A percentile compares a stretch with the other conserved stretches of the same genome.
phyloP scores from a whole-genome alignment of 73 alveolate genomes.

The Diophrys appendiculata region DNA sequence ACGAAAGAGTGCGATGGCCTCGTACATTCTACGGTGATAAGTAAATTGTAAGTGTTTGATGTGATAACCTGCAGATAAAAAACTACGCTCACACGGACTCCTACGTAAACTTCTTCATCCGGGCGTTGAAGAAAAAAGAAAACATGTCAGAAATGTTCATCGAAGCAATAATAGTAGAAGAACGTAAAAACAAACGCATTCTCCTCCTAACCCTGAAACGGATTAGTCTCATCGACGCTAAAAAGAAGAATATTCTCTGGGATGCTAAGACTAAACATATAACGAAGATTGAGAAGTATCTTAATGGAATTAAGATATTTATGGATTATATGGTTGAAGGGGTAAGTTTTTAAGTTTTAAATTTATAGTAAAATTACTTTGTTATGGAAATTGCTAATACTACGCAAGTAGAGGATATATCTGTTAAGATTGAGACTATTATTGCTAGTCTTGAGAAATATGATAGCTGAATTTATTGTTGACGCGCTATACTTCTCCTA shows the following conservation, averaged over 20 bases:
- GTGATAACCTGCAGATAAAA: slow-evolving; percentile 27
- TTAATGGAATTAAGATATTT: neutral
- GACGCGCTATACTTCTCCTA: no score
- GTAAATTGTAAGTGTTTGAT: slow-evolving; percentile 20
- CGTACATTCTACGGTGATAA: slow-evolving; percentile 92
- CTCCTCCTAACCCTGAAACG: slow-evolving; percentile 34
- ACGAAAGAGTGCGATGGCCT: slow-evolving; percentile 90
- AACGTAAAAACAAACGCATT: slow-evolving; percentile 13
- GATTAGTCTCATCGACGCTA: slow-evolving; percentile 9
- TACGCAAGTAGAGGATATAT: no score
- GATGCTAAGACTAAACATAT: slow-evolving; percentile 12
- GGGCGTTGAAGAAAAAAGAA: slow-evolving; percentile 10
- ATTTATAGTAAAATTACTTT: no score
- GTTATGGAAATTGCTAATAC: no score
- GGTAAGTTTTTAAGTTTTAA: no score
- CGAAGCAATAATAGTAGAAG: slow-evolving; percentile 38
- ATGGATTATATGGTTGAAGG: no score
- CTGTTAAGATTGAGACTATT: no score
- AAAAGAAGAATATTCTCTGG: slow-evolving; percentile 13
- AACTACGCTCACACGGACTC: slow-evolving; percentile 31
- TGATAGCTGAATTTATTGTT: no score
- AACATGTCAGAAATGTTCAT: slow-evolving; percentile 23
- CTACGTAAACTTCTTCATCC: slow-evolving; percentile 6
- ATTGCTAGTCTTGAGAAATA: no score
- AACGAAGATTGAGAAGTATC: slow-evolving; percentile 12